Evolutionary conservation across 2,329 filamentous ascomycete species (phyloP).

Genomic region (Verticillium nubilum): DNA sequence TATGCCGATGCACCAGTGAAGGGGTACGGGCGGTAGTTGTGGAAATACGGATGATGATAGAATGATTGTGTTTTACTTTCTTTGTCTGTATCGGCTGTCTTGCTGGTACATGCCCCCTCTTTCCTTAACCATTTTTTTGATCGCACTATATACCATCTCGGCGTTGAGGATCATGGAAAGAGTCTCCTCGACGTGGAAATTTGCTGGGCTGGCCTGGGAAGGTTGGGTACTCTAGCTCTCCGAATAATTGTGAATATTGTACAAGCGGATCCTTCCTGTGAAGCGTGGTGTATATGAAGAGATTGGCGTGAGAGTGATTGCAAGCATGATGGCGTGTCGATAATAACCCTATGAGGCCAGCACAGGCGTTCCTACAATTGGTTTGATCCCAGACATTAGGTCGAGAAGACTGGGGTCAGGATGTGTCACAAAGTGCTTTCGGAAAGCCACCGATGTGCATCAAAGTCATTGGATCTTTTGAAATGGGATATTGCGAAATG

Average conservation of each 20-base stretch:
- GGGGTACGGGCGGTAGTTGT: not conserved
- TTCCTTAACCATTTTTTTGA: not conserved
- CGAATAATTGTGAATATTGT: not conserved
- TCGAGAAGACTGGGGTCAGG: too few species aligned
- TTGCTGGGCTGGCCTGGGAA: not conserved
- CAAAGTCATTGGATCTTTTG: too few species aligned
- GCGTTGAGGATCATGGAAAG: slow-evolving; percentile 11
- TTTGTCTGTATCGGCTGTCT: not conserved
- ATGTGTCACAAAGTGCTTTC: too few species aligned
- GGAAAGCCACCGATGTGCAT: too few species aligned
- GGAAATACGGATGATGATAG: not conserved
- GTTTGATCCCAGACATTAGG: too few species aligned
- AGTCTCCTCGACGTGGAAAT: not conserved
- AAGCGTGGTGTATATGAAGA: not conserved
- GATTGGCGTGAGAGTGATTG: too few species aligned
- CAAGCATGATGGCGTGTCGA: too few species aligned
- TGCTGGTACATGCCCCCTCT: not conserved
- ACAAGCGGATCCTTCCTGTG: not conserved
- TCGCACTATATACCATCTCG: slow-evolving; percentile 12
- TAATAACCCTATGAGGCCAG: too few species aligned
- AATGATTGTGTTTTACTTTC: not conserved
- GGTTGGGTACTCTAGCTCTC: not conserved
- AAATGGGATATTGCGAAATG: too few species aligned
- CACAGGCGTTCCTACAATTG: too few species aligned
- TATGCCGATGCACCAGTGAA: slow-evolving; percentile 44